These are phyloP conservation scores for Termitomyces sp. DNA, from an alignment of 768 basidiomycete genomes.

Conservation along the genomic window DNA sequence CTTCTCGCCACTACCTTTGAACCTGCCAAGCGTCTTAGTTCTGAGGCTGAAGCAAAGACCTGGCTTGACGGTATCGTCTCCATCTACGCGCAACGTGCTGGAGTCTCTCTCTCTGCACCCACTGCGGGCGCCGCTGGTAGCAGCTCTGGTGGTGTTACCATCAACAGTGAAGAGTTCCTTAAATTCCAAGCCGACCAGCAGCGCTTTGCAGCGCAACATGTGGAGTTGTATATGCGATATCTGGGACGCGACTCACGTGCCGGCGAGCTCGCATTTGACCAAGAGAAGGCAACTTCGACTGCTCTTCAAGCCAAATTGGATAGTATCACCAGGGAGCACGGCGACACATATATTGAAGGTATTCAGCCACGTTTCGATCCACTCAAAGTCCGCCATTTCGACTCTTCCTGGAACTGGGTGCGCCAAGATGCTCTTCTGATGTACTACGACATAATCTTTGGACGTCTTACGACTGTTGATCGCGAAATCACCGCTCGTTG, in stretches of 20 bases:
- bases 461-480: constrained; percentile 88
- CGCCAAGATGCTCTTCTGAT: constrained; percentile 94
- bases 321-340: constrained; percentile 85
- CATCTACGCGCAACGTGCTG: constrained; percentile 82
- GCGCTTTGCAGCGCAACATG: constrained; percentile 85
- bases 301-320: constrained; percentile 84
- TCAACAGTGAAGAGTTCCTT: constrained; percentile 97
- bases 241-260: constrained; percentile 89
- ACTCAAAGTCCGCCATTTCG: constrained; percentile 95
- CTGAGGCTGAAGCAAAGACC: constrained; percentile 87
- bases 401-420: constrained; percentile 99
- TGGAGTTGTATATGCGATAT: constrained; percentile 97
- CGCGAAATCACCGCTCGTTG: constrained; percentile 96
- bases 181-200: constrained; percentile 95
- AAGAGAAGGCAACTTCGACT: constrained; percentile 68
- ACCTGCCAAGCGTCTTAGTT: constrained; percentile 87
- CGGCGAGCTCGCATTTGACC: constrained; percentile 85
- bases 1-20: constrained; percentile 90
- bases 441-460: constrained; percentile 99
- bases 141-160: constrained; percentile 72
- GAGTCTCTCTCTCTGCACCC: constrained; percentile 75
- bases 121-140: constrained; percentile 58
- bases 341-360: constrained; percentile 88
- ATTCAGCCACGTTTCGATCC: constrained; percentile 94
- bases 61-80: constrained; percentile 88